Base-by-base conservation (phyloP, 2,329 filamentous ascomycete genomes). In the Dothistroma pini region DNA sequence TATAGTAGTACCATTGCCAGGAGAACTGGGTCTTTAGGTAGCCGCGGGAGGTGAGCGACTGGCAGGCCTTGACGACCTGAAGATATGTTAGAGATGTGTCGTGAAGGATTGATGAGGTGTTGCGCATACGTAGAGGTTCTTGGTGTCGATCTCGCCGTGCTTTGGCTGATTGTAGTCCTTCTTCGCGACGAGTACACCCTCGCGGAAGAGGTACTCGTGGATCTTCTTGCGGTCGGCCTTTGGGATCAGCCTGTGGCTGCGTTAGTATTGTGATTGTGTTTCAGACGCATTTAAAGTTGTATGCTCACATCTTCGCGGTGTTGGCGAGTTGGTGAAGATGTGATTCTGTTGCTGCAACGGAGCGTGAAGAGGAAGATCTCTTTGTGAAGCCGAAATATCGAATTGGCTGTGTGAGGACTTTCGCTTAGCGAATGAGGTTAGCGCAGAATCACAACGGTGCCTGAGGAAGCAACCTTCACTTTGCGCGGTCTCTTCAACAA, bases 151-250 rank as follows among this genome's bases (percentile, higher is more conserved):
- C 76, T 99, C 93, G 79, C 86, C 86, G 86, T 99, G 95, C 89
- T 96, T 96, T 80, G 91, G 89, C 75, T 93, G 90, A 86, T 96
- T 96, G 88, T 88, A 97, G 86, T 99, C 91, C 88, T 99, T 97
- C 86, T 96, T 93, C 74, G 95, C 95, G 80, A 97, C 93, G 84
- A 97, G 91, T 69, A 89, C 86, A 80, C 86, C 86, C 84, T 89
- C 85, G 62, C 73, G 72, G 89, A 96, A 96, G 87, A 99, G 91
- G 89, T 93, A 96, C 89, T 93, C 93, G 88, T 99, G 95, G 84
- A 99, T 97, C 89, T 92, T 91, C 91, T 99, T 99, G 86, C 96
- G 93, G 86, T 99, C 95, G 82, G 91, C 90, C 89, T 97, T 97
- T 81, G 95, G 95, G 82, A 99, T 99, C 86, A 99, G 89, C 95